phyloP scores from a whole-genome alignment of 257 asterid genomes.

The Gentiana straminea region DNA sequence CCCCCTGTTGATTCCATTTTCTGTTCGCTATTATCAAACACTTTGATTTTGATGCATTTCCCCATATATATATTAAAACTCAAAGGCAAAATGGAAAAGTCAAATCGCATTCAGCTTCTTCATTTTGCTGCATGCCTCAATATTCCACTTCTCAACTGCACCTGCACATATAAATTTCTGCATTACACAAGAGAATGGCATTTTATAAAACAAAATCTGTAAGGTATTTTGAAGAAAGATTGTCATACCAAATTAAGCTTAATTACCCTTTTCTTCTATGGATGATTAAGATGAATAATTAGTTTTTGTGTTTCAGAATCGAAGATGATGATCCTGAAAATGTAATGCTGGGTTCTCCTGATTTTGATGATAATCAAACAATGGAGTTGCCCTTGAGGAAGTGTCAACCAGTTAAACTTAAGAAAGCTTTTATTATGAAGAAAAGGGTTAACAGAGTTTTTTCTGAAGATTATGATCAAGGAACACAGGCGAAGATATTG shows the following conservation, averaged over 20 bases:
- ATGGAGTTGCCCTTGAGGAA: slow-evolving; percentile 1
- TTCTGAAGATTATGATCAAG: slow-evolving; percentile 44
- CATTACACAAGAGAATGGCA: neutral
- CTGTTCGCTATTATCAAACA: too few relatives aligned
- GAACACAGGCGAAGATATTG: slow-evolving; percentile 35
- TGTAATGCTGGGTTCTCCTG: slow-evolving; percentile 7
- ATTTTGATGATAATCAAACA: slow-evolving; percentile 2
- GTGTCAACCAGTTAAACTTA: slow-evolving; percentile 5
- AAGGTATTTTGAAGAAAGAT: slow-evolving; percentile 9
- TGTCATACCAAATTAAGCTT: too few relatives aligned
- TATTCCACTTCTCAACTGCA: neutral
- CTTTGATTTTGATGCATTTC: too few relatives aligned
- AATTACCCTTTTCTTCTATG: too few relatives aligned
- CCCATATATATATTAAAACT: too few relatives aligned
- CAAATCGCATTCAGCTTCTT: neutral
- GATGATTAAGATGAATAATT: too few relatives aligned
- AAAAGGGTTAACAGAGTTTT: slow-evolving; percentile 52
- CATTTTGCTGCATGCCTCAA: neutral
- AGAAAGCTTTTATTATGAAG: slow-evolving; percentile 13
- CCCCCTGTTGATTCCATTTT: too few relatives aligned
- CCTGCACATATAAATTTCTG: too few relatives aligned
- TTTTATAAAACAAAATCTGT: slow-evolving; percentile 18
- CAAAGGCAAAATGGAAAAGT: neutral
- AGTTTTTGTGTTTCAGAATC: slow-evolving; percentile 23
- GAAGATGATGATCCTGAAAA: slow-evolving; percentile 27